Evolutionary conservation across 2,329 filamentous ascomycete genomes (phyloP), one percentile per base, ranked within the genome.

Genomic region (Aulographum hederae): DNA sequence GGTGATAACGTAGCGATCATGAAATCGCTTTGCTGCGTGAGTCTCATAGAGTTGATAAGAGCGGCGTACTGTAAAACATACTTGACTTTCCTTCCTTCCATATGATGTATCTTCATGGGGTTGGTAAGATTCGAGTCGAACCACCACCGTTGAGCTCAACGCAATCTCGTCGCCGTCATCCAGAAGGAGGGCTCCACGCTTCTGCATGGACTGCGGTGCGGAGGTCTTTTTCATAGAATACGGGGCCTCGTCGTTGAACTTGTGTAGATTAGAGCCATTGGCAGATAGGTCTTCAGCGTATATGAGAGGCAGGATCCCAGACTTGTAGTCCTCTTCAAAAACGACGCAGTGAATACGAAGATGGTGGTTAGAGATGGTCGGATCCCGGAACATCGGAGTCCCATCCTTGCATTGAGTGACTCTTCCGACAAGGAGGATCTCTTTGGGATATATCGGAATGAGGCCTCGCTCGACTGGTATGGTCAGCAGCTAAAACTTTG

Each of bases 1-100:
- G 1, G 54, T 63, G 18, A 76, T 50, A 2, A 48, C 41, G 40
- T 62, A 75, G 8, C 54, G 51, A 26, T 60, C 44, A 3, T 46
- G 37, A 36, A 74, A 69, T 4, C 50, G 37, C 58, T 65, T 25
- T 25, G 21, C 8, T 16, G 31, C 32, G 27, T 34, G 17, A 31
- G 25, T 16, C 28, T 36, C 32, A 14, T 21, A 16, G 12, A 16
- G 26, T 34, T 53, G 50, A 3, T 39, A 37, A 2, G 26, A 13
- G 0, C 43, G 44, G n/a, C 52, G 32, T 2, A 32, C 16, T 13
- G 26, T 26, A n/a, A n/a, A n/a, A n/a, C n/a, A n/a, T n/a, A n/a
- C n/a, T n/a, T 25, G 21, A 25, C 21, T 25, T 25, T 8, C n/a
- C 8, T 25, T 25, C 21, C 21, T 8, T 25, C 21, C 21, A 25